Conservation (phyloP, 2,329 filamentous ascomycete genomes). For the Pseudohalonectria lignicola region DNA sequence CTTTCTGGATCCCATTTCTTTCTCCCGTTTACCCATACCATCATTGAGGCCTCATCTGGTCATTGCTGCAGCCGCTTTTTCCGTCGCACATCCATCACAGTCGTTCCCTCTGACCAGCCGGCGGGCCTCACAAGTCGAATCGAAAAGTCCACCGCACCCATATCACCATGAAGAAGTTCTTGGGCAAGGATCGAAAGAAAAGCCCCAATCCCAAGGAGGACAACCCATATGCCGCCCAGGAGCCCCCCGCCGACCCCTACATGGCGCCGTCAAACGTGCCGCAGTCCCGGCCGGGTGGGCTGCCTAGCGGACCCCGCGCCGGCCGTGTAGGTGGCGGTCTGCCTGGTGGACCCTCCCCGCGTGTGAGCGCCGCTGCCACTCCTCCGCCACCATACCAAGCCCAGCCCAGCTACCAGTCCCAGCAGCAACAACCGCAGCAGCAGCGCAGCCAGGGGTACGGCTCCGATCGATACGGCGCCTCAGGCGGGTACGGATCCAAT, state of each 20-base stretch:
- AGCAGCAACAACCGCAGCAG: conserved; percentile 11
- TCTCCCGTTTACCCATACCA: too few species aligned
- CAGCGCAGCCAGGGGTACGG: conserved; percentile 34
- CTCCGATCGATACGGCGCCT: conserved; percentile 38
- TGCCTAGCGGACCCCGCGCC: conserved; percentile 13
- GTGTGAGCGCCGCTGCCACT: conserved; percentile 4
- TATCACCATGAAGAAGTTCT: conserved; percentile 49
- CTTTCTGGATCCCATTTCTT: neutral
- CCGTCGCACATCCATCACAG: too few species aligned
- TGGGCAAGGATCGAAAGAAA: conserved; percentile 41
- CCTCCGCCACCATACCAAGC: neutral
- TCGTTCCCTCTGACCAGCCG: too few species aligned
- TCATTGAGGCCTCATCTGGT: too few species aligned
- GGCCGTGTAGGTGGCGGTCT: conserved; percentile 15
- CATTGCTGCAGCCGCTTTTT: too few species aligned
- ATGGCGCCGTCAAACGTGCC: conserved; percentile 32
- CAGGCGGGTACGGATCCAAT: conserved; percentile 39
- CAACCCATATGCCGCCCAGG: conserved; percentile 50
- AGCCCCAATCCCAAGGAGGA: conserved; percentile 21
- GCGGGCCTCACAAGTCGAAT: too few species aligned
- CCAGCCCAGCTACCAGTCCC: conserved; percentile 12
- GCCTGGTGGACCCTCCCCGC: conserved; percentile 23
- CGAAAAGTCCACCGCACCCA: too few species aligned
- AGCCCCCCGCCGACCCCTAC: conserved; percentile 39
- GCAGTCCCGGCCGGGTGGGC: conserved; percentile 17